Conservation (phyloP, 2,329 filamentous ascomycete species). For the Beauveria pseudobassiana region DNA sequence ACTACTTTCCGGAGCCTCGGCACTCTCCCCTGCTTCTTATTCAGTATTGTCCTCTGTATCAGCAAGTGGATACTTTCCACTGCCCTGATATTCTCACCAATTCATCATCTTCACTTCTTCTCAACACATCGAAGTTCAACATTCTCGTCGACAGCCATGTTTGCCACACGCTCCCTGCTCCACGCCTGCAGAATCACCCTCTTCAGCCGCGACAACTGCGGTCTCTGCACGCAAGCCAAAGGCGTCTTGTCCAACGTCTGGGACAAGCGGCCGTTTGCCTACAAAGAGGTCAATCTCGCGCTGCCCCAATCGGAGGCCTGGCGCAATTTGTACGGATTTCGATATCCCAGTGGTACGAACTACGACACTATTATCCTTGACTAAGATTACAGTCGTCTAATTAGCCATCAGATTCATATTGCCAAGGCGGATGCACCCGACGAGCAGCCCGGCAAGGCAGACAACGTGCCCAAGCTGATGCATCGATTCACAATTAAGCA, state of each 20-base stretch:
- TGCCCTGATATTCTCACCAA: neutral
- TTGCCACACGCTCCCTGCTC: constrained; percentile 36
- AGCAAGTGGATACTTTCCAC: neutral
- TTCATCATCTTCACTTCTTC: too few relatives aligned
- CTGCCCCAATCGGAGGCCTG: constrained; percentile 54
- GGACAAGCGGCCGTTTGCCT: constrained; percentile 59
- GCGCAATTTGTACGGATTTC: constrained; percentile 71
- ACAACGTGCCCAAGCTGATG: constrained; percentile 65
- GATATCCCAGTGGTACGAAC: constrained; percentile 68
- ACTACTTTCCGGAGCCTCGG: too few relatives aligned
- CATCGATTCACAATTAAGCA: constrained; percentile 64
- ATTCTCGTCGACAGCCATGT: constrained; percentile 33
- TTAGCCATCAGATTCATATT: constrained; percentile 47
- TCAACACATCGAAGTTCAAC: neutral
- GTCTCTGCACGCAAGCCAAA: constrained; percentile 62
- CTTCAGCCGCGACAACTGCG: constrained; percentile 66
- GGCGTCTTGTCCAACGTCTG: constrained; percentile 60
- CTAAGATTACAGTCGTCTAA: neutral
- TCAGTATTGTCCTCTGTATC: neutral
- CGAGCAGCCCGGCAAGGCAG: constrained; percentile 46
- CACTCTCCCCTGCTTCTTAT: too few relatives aligned
- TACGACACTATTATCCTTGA: neutral
- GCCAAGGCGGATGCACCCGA: constrained; percentile 46
- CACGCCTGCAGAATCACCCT: constrained; percentile 61
- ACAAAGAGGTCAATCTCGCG: constrained; percentile 62